Evolutionary conservation across 495 filamentous ascomycete species (phyloP), one percentile per base, ranked within the genome.

Genomic region (Filosporella fistucella): DNA sequence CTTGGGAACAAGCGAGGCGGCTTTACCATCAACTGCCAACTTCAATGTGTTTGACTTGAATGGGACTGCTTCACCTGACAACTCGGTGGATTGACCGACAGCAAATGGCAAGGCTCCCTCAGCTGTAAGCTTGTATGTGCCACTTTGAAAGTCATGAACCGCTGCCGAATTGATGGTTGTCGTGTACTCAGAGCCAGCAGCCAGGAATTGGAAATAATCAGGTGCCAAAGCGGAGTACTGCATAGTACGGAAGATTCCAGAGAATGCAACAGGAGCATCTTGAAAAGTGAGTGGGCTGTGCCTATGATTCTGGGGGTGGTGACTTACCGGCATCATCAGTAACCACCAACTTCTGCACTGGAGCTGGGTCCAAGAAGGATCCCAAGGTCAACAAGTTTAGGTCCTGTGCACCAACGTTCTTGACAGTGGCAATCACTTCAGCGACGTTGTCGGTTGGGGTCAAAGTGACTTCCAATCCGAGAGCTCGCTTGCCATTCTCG

Each of bases 381-480:
- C 82, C 82, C 23, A 76, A 69, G 57, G 77, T 80, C 47, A 86
- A 68, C 35, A 84, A 62, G 49, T 76, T 80, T 23, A 86, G 60
- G 36, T 68, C 64, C 35, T 68, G 63, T 22, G 62, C 59, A 24
- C 79, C 82, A 32, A 64, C 74, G 65, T 86, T 85, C 42, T 72
- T 81, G 42, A 85, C 70, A 20, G 70, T 68, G 4, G 80, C 77
- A 61, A 80, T 79, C 55, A 85, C 48, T 16, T 47, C 72, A 26
- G 67, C 71, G 35, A 75, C 75, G 57, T 78, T 77, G 47, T 68
- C 67, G 23, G 70, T 65, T 47, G 75, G 69, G 42, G 69, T 66
- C 45, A 82, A 66, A 37, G 70, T 70, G 42, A 84, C 72, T 44
- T 66, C 59, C 32, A 84, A 61, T 26, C 65, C 71, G n/a, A n/a